Percentiles rank a stretch among this genome's conserved stretches.
Conservation (phyloP, 2,329 filamentous ascomycete species). For the Thermoascus crustaceus region DNA sequence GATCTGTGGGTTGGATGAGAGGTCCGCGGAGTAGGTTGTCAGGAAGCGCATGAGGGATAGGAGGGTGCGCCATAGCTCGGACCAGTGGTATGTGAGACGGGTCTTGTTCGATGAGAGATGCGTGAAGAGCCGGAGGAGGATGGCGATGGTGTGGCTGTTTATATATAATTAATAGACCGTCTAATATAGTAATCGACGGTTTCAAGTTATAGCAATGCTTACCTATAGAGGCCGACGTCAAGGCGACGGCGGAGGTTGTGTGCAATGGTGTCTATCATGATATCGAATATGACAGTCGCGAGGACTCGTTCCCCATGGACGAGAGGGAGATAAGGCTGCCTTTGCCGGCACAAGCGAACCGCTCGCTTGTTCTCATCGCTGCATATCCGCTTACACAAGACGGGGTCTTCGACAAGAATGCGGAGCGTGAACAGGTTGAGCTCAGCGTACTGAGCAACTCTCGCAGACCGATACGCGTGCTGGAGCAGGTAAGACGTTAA, state of each 20-base stretch:
- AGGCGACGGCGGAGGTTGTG: slow-evolving; percentile 84
- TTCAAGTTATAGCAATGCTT: slow-evolving; percentile 7
- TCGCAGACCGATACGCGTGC: slow-evolving; percentile 75
- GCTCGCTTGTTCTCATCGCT: slow-evolving; percentile 64
- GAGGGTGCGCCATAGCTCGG: slow-evolving; percentile 84
- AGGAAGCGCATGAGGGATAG: slow-evolving; percentile 85
- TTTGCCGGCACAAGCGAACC: slow-evolving; percentile 81
- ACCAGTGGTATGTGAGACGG: slow-evolving; percentile 85
- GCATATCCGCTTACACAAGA: slow-evolving; percentile 75
- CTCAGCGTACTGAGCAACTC: slow-evolving; percentile 74
- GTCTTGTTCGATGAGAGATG: slow-evolving; percentile 76
- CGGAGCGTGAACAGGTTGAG: slow-evolving; percentile 78
- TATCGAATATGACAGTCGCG: slow-evolving; percentile 70
- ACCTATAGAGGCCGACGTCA: slow-evolving; percentile 75
- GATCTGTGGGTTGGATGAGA: slow-evolving; percentile 62
- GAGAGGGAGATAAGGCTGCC: slow-evolving; percentile 73
- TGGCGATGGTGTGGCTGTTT: slow-evolving; percentile 60
- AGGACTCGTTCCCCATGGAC: slow-evolving; percentile 65
- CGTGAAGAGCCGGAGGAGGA: slow-evolving; percentile 73
- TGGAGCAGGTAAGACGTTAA: slow-evolving; percentile 88
- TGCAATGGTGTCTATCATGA: slow-evolving; percentile 82
- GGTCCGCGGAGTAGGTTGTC: slow-evolving; percentile 72
- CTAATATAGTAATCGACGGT: not conserved
- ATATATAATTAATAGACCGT: not conserved
- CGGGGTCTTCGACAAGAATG: slow-evolving; percentile 75